Conservation (phyloP, 768 basidiomycete species). For the Russula abietina region DNA sequence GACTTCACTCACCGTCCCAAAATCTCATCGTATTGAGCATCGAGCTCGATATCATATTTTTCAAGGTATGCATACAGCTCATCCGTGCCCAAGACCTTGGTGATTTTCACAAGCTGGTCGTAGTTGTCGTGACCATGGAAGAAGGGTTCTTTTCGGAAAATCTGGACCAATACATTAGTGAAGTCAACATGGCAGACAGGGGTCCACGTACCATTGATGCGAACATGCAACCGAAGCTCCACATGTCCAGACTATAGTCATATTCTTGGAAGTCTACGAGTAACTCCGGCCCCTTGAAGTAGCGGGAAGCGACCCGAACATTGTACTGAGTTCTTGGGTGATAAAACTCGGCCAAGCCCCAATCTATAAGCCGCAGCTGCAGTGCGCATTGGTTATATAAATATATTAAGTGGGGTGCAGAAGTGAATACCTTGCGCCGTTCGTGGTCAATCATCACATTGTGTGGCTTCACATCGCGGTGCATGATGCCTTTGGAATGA, state of each 20-base stretch:
- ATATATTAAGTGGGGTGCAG: neutral
- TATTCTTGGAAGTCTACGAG: constrained; percentile 98
- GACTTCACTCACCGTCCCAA: constrained; percentile 59
- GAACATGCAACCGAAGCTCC: constrained; percentile 99
- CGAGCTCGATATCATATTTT: constrained; percentile 92
- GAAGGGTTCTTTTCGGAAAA: constrained; percentile 98
- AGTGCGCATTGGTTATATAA: neutral
- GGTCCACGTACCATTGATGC: constrained; percentile 76
- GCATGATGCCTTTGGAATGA: constrained; percentile 99
- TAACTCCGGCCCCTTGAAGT: constrained; percentile 97
- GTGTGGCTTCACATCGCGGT: constrained; percentile 96
- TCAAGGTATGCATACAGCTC: constrained; percentile 89
- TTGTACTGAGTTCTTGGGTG: constrained; percentile 98
- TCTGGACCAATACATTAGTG: constrained; percentile 42
- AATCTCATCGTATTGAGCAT: constrained; percentile 93
- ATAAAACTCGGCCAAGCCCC: constrained; percentile 98
- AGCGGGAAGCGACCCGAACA: constrained; percentile 92
- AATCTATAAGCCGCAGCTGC: constrained; percentile 93
- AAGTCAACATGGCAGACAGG: neutral
- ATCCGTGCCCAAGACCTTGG: constrained; percentile 95
- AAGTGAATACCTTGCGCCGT: constrained; percentile 68
- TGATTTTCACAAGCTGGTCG: constrained; percentile 96
- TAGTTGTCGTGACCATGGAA: constrained; percentile 99
- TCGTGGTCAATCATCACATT: constrained; percentile 99
- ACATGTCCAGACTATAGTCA: constrained; percentile 97